Evolutionary conservation across 2,329 filamentous ascomycete genomes (phyloP).

Genomic region (Geosmithia flava): DNA sequence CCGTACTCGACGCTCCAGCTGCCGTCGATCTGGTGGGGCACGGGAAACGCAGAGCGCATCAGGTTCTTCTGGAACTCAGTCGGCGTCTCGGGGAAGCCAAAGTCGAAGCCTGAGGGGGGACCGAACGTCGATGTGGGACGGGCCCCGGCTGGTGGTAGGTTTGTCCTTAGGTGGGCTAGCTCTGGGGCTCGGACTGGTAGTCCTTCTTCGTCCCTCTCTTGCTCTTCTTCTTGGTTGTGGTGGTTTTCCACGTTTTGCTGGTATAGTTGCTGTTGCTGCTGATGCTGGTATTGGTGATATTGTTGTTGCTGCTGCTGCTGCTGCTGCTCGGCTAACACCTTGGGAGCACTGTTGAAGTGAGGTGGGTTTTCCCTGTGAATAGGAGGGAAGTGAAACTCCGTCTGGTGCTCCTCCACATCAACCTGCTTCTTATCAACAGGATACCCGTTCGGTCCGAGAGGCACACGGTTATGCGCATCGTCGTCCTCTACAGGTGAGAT

Average conservation of each 20-base stretch:
- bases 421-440: slow-evolving; percentile 28
- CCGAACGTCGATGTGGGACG: slow-evolving; percentile 45
- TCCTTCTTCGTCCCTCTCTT: slow-evolving; percentile 7
- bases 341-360: slow-evolving; percentile 46
- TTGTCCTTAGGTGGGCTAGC: slow-evolving; percentile 43
- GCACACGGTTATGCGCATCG: slow-evolving; percentile 16
- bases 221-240: background rate
- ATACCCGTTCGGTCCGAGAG: slow-evolving; percentile 30
- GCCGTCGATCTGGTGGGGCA: slow-evolving; percentile 54
- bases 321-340: slow-evolving; percentile 24
- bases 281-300: slow-evolving; percentile 24
- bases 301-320: slow-evolving; percentile 6
- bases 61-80: slow-evolving; percentile 81
- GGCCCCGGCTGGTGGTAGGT: slow-evolving; percentile 17
- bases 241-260: background rate
- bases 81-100: slow-evolving; percentile 73
- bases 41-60: slow-evolving; percentile 80
- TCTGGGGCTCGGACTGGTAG: slow-evolving; percentile 32
- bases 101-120: slow-evolving; percentile 55
- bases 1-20: slow-evolving; percentile 92
- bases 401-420: background rate
- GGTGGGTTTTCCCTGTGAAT: slow-evolving; percentile 35
- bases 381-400: slow-evolving; percentile 46
- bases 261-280: slow-evolving; percentile 5
- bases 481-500: slow-evolving; percentile 26